Evolutionary conservation across 192 early-diverging fungal genomes (phyloP).

Genomic region (Jimgerdemannia flammicorona): DNA sequence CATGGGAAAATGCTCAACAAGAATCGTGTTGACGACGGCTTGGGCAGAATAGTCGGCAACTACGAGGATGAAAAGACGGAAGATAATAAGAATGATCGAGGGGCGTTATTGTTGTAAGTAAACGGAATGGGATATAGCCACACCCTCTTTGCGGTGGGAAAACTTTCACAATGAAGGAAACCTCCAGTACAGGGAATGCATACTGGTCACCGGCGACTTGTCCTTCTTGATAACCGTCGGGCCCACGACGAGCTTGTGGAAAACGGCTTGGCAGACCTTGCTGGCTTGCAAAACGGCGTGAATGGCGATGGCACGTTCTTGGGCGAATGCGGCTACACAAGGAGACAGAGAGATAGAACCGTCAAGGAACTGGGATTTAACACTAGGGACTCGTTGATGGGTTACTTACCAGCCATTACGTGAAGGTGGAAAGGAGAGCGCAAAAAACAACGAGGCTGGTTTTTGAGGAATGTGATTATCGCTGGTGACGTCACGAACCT

Average conservation of each 20-base stretch:
- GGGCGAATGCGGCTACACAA: conserved; percentile 32
- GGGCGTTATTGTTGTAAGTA: conserved; percentile 11
- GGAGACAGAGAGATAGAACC: background rate
- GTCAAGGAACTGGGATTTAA: background rate
- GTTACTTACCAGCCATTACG: background rate
- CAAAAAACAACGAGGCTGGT: background rate
- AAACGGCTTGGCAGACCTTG: conserved; percentile 87
- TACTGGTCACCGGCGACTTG: conserved; percentile 93
- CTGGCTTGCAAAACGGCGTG: conserved; percentile 86
- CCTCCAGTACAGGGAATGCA: background rate
- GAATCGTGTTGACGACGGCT: conserved; percentile 85
- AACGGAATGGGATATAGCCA: background rate
- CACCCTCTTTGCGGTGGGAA: background rate
- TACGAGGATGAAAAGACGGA: conserved; percentile 7
- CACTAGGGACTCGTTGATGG: background rate
- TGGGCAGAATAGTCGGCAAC: conserved; percentile 97
- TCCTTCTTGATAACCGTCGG: conserved; percentile 91
- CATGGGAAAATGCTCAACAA: conserved; percentile 73
- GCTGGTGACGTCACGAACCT: background rate
- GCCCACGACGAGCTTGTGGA: conserved; percentile 72
- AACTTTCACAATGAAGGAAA: background rate
- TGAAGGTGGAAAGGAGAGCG: background rate
- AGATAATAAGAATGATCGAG: background rate
- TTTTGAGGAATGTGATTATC: background rate
- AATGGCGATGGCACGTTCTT: conserved; percentile 82